These are phyloP conservation scores for Fusarium liriodendri DNA, from an alignment of 2,329 filamentous ascomycete species.

Conservation along the genomic window DNA sequence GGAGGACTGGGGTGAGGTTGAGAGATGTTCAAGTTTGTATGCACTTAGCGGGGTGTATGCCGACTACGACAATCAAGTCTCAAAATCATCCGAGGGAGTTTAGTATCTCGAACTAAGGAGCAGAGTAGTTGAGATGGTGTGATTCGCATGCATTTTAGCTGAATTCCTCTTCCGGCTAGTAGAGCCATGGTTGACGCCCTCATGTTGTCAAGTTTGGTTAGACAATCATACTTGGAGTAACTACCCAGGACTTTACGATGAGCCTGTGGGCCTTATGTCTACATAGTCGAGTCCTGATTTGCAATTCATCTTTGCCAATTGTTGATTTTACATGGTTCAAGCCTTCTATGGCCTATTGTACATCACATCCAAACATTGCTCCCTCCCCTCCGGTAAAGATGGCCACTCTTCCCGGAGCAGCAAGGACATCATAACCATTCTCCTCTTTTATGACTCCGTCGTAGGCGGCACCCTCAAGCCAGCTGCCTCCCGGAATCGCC, in stretches of 20 bases:
- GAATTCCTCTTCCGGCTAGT: too few relatives aligned
- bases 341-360: constrained; percentile 41
- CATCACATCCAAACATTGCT: constrained; percentile 36
- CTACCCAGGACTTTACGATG: too few relatives aligned
- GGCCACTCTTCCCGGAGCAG: constrained; percentile 17
- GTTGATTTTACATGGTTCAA: constrained; percentile 37
- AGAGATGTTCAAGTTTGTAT: constrained; percentile 30
- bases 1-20: not conserved
- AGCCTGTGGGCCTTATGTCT: not conserved
- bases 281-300: not conserved
- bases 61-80: not conserved
- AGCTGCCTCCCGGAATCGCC: constrained; percentile 57
- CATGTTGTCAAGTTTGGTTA: too few relatives aligned
- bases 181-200: too few relatives aligned
- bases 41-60: constrained; percentile 38
- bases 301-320: constrained; percentile 17
- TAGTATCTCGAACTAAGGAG: not conserved
- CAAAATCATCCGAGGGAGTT: not conserved
- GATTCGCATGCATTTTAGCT: not conserved
- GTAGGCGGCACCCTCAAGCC: constrained; percentile 44
- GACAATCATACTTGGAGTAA: too few relatives aligned
- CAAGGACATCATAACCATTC: not conserved
- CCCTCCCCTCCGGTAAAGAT: constrained; percentile 7
- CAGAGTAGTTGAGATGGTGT: too few relatives aligned
- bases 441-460: constrained; percentile 23